A percentile compares a stretch with the other conserved stretches of the same genome.
Conservation (phyloP, 257 asterid genomes). For the Gentiana macrophylla region DNA sequence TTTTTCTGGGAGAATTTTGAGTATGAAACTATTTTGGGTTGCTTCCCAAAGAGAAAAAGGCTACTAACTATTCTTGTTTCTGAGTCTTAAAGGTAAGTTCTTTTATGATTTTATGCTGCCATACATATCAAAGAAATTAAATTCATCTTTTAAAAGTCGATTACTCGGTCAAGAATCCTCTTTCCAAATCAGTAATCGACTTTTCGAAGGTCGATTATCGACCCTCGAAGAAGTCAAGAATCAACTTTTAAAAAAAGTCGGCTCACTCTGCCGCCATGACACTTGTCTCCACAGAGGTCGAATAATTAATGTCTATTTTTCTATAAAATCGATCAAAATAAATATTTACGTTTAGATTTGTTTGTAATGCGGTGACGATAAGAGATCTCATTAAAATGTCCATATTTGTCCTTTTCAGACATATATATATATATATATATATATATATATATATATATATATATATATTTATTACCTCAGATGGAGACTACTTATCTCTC, state of each 20-base stretch:
- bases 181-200: too few species aligned
- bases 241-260: too few species aligned
- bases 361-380: too few species aligned
- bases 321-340: too few species aligned
- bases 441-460: constrained; percentile 13
- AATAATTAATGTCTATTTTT: too few species aligned
- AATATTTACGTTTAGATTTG: too few species aligned
- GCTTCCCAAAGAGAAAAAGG: constrained; percentile 26
- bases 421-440: constrained; percentile 10
- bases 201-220: too few species aligned
- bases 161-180: too few species aligned
- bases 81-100: constrained; percentile 31
- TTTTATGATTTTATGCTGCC: constrained; percentile 14
- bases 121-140: not conserved
- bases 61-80: constrained; percentile 11
- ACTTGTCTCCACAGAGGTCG: too few species aligned
- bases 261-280: too few species aligned
- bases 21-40: constrained; percentile 20
- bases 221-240: too few species aligned
- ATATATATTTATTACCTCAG: constrained; percentile 35
- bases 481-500: constrained; percentile 41
- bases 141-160: not conserved
- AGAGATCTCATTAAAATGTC: too few species aligned
- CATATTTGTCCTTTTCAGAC: constrained; percentile 23
- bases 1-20: constrained; percentile 5